These are phyloP conservation scores for Elsinoe australis DNA, from an alignment of 2,329 filamentous ascomycete genomes.

Conservation along the genomic window DNA sequence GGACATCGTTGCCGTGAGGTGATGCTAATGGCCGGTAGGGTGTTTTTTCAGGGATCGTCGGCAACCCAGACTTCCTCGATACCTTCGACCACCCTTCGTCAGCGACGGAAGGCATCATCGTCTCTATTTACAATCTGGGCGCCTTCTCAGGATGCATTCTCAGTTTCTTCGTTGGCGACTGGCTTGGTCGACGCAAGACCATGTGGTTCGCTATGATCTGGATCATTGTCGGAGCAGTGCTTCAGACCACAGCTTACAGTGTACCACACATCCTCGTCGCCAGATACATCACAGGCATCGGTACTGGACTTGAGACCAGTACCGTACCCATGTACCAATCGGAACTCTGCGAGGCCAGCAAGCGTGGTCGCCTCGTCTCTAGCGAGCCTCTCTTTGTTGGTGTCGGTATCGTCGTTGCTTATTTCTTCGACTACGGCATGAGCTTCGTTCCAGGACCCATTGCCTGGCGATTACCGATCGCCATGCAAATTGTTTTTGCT, in stretches of 20 bases:
- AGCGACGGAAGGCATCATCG: conserved; percentile 37
- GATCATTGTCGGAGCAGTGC: conserved; percentile 38
- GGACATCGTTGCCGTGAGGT: neutral
- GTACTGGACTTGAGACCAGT: conserved; percentile 39
- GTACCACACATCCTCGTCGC: conserved; percentile 41
- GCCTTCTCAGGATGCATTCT: conserved; percentile 32
- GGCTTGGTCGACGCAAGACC: conserved; percentile 30
- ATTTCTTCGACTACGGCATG: conserved; percentile 34
- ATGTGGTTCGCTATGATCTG: conserved; percentile 40
- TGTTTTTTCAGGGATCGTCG: conserved; percentile 36
- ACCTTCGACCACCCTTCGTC: conserved; percentile 35
- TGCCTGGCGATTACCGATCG: conserved; percentile 42
- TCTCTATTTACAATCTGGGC: conserved; percentile 36
- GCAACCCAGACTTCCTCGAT: conserved; percentile 35
- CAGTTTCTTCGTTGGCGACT: conserved; percentile 33
- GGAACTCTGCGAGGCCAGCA: conserved; percentile 30
- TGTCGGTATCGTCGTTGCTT: conserved; percentile 30
- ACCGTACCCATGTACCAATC: conserved; percentile 39
- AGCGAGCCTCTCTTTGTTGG: conserved; percentile 32
- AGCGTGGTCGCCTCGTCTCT: conserved; percentile 29
- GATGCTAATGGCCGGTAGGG: conserved; percentile 25
- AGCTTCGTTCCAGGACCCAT: conserved; percentile 36
- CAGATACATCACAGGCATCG: conserved; percentile 42
- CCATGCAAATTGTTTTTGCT: conserved; percentile 39
- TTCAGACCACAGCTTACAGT: conserved; percentile 39